Percentiles rank a stretch among this genome's conserved stretches.
These are phyloP conservation scores for Globisporangium nodosum DNA, from an alignment of 352 stramenopile genomes.

Conservation along the genomic window DNA sequence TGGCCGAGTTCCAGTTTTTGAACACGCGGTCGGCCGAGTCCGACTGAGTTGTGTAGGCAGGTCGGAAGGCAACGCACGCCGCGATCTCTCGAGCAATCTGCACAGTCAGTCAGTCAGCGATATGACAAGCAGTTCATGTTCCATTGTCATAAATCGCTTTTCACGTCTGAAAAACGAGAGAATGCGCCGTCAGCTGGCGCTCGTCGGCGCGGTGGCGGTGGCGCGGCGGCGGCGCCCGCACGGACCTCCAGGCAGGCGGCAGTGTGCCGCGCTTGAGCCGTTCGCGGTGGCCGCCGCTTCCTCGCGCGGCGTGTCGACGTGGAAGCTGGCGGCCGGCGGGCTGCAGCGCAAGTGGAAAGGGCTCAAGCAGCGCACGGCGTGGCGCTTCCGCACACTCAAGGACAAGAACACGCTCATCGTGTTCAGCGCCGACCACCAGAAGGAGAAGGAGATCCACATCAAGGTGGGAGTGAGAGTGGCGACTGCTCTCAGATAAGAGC, in stretches of 20 bases:
- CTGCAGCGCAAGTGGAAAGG: constrained; percentile 80
- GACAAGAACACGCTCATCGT: constrained; percentile 66
- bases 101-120: background rate
- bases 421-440: constrained; percentile 65
- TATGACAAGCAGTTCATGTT: too few species aligned
- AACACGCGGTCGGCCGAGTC: constrained; percentile 14
- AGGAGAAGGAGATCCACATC: constrained; percentile 61
- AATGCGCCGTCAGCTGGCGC: too few species aligned
- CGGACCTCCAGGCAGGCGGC: too few species aligned
- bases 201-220: too few species aligned
- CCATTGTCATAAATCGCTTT: too few species aligned
- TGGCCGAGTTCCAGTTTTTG: constrained; percentile 81
- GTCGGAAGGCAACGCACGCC: background rate
- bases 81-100: background rate
- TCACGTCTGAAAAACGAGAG: too few species aligned
- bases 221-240: too few species aligned
- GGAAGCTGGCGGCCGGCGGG: constrained; percentile 63
- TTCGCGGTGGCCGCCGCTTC: constrained; percentile 8
- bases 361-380: constrained; percentile 76
- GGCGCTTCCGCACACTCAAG: constrained; percentile 79
- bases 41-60: background rate
- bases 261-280: background rate
- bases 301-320: constrained; percentile 46
- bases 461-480: constrained; percentile 10
- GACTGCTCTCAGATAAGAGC: too few species aligned